Base-by-base conservation (phyloP, 2,329 filamentous ascomycete genomes). In the Ophiostoma himal-ulmi region DNA sequence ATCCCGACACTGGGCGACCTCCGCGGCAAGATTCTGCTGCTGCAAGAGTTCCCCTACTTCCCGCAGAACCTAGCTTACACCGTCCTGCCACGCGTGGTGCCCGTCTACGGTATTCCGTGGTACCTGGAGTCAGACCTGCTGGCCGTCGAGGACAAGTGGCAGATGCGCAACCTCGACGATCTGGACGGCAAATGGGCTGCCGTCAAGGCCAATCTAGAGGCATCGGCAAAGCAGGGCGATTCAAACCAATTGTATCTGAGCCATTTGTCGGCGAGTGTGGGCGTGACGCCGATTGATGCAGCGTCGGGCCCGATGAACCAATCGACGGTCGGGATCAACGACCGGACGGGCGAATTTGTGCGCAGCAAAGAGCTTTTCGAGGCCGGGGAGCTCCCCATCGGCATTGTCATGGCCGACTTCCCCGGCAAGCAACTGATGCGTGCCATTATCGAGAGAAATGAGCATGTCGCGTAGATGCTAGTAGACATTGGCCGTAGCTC, bases 401-500 rank as follows among this genome's bases (percentile, higher is more conserved):
- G 83, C 13, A 76, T 85, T 10, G 78, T 85, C 48, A 84, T 85
- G 73, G 77, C 82, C 1, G 83, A 85, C 71, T 85, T 85, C 67
- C 82, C 82, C 0, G 83, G 83, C 2, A 76, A 75, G 73, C 77
- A 76, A 66, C 76, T 82, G 39, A 78, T 85, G 52, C 78, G 82
- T 37, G 78, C 77, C 30, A 78, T 85, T 11, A 71, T 85, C 69
- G 75, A 73, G 48, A 80, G 81, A 76, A 84, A 84, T 72, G 36
- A 39, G 20, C 17, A 22, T n/a, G 36, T 65, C 20, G n/a, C 7
- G 34, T 65, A 67, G 26, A 13, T 22, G 20, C 10, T n/a, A 7
- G 26, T 34, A 1, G 5, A 8, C 11, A 26, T n/a, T 34, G 11
- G n/a, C 14, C 14, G 54, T 11, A 3, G 37, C 0, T n/a, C 2